These are phyloP conservation scores for Chaetomiaceae sp. DNA, from an alignment of 2,329 filamentous ascomycete genomes.

Conservation along the genomic window DNA sequence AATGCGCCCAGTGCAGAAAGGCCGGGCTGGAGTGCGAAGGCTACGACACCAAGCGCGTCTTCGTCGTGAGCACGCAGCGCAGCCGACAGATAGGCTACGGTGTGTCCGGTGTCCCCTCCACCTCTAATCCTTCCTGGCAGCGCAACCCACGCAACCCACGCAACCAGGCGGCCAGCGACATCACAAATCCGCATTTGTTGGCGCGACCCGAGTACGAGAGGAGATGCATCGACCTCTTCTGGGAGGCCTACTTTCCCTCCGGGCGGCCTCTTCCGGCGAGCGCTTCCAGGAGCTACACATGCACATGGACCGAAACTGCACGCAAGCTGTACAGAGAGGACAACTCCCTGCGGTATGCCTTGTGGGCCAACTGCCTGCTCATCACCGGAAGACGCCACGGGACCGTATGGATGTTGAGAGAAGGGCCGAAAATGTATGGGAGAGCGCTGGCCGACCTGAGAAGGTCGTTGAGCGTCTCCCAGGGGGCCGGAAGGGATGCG, in stretches of 20 bases:
- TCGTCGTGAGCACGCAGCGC: slow-evolving; percentile 15
- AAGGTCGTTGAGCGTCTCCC: background rate
- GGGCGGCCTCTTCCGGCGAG: slow-evolving; percentile 11
- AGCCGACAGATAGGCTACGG: slow-evolving; percentile 10
- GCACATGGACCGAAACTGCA: slow-evolving; percentile 18
- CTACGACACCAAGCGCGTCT: slow-evolving; percentile 6
- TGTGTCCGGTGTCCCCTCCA: background rate
- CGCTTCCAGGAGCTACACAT: slow-evolving; percentile 11
- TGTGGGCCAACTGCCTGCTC: slow-evolving; percentile 20
- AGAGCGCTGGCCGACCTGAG: slow-evolving; percentile 10
- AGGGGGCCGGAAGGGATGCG: background rate
- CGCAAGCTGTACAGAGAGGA: slow-evolving; percentile 6
- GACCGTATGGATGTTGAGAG: slow-evolving; percentile 10
- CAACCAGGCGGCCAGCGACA: background rate
- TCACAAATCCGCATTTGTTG: slow-evolving; percentile 1
- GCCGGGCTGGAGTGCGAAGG: slow-evolving; percentile 9
- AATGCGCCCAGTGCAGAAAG: slow-evolving; percentile 10
- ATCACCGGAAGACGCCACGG: background rate
- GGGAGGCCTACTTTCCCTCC: slow-evolving; percentile 20
- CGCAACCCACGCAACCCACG: background rate
- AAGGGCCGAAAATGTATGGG: slow-evolving; percentile 9
- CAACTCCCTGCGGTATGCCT: slow-evolving; percentile 11
- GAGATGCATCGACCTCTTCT: slow-evolving; percentile 18
- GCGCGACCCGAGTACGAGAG: slow-evolving; percentile 6
- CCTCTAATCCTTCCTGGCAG: background rate